Evolutionary conservation across 371 early-diverging fungal genomes (phyloP), one percentile per base, ranked within the genome.

Genomic region (Apophysomyces elegans): DNA sequence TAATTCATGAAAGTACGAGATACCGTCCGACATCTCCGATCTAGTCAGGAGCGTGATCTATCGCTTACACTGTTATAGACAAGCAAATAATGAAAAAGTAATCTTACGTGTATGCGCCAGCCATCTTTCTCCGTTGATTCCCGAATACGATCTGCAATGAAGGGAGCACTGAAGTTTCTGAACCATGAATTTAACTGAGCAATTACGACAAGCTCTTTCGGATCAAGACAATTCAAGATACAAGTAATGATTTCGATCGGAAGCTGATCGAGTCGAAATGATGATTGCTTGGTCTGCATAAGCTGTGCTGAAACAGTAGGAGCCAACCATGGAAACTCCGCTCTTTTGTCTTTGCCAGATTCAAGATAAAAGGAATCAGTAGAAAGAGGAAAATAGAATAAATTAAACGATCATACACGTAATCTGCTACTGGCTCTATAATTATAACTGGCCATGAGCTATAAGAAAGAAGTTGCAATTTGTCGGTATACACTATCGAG

Each of bases 231-330:
- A 21, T 50, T 50, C 21, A 50, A 11, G 21, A 50, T 50, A 11
- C 21, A 50, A 50, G 54, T 50, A 50, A 50, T 50, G 54, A 50
- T 50, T 50, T 50, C 54, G 18, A 26, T 18, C 9, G 54, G 54
- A 5, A 50, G 54, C 21, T 50, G 18, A 50, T 50, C 21, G 54
- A 50, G 54, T 21, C 7, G n/a, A n/a, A 50, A 7, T 50, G 21
- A 26, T 50, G 8, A 7, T 50, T 50, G 54, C 9, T 9, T 21
- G 54, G 9, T 50, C 9, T 50, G n/a, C 54, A 50, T 50, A 21
- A 50, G 54, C 21, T 21, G 5, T 50, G 54, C 21, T 50, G 54
- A 50, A 16, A 50, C 54, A 50, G 41, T 41, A 2, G 32, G 32
- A 26, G 32, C 32, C 32, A 26, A 26, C 32, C 32, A 26, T 26